Conservation (phyloP, 2,329 filamentous ascomycete genomes). For the Colletotrichum sansevieriae region DNA sequence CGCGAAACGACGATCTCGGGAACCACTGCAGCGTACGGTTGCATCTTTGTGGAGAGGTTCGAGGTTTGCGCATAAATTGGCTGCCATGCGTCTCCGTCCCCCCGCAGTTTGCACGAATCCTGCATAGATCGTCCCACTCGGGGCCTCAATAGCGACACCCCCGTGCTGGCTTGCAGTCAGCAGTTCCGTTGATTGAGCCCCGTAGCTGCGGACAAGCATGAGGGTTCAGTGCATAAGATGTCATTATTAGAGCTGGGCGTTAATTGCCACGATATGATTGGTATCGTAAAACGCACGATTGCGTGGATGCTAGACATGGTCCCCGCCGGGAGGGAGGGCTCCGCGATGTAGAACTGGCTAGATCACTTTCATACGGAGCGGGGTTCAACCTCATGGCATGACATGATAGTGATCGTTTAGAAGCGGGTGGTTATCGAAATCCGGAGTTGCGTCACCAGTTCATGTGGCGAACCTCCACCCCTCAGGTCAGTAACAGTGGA, state of each 20-base stretch:
- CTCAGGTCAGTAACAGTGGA: too few relatives aligned
- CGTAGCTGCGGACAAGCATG: too few relatives aligned
- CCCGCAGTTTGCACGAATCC: constrained; percentile 1
- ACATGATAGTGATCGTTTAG: too few relatives aligned
- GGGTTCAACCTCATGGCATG: too few relatives aligned
- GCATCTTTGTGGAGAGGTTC: too few relatives aligned
- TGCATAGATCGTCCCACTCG: constrained; percentile 7
- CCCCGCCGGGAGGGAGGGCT: background rate
- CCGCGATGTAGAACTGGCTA: too few relatives aligned
- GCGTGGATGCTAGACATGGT: background rate
- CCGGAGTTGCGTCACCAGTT: too few relatives aligned
- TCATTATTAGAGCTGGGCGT: background rate
- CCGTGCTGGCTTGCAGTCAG: background rate
- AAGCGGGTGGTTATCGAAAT: too few relatives aligned
- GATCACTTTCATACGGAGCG: too few relatives aligned
- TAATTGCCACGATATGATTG: background rate
- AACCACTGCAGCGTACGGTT: background rate
- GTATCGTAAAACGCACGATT: background rate
- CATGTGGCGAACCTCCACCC: too few relatives aligned
- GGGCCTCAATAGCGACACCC: background rate
- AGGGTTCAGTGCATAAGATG: too few relatives aligned
- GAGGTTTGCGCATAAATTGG: too few relatives aligned
- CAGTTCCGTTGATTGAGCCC: background rate
- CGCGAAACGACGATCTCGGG: background rate
- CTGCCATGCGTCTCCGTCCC: background rate